Percentiles rank a stretch among this genome's conserved stretches.
Evolutionary conservation across 2,329 filamentous ascomycete genomes (phyloP).

Genomic region (Botrytis paeoniae): DNA sequence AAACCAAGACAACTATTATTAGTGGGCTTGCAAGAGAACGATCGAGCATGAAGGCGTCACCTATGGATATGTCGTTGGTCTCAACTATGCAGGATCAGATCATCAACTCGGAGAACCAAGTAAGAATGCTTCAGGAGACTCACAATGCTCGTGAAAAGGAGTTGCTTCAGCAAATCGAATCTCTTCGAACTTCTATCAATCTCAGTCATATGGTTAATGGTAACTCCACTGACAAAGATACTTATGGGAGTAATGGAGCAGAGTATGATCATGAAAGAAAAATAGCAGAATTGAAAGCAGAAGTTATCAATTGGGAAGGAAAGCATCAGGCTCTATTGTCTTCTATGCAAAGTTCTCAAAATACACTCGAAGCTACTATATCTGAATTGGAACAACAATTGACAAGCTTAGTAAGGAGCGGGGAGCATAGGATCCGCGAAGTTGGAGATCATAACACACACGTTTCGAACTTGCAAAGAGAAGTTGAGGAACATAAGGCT

Average conservation of each 20-base stretch:
- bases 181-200: slow-evolving; percentile 48
- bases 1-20: slow-evolving; percentile 93
- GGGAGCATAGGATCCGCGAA: slow-evolving; percentile 48
- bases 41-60: slow-evolving; percentile 78
- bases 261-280: slow-evolving; percentile 36
- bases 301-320: slow-evolving; percentile 70
- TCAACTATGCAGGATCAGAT: slow-evolving; percentile 85
- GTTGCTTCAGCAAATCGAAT: slow-evolving; percentile 67
- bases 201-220: slow-evolving; percentile 24
- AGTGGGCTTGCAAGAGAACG: slow-evolving; percentile 89
- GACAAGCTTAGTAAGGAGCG: slow-evolving; percentile 34
- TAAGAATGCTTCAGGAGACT: slow-evolving; percentile 68
- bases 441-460: slow-evolving; percentile 51
- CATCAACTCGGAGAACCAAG: slow-evolving; percentile 78
- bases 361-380: slow-evolving; percentile 69
- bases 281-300: slow-evolving; percentile 63
- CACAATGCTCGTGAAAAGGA: slow-evolving; percentile 74
- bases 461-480: slow-evolving; percentile 60
- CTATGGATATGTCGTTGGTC: slow-evolving; percentile 89
- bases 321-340: slow-evolving; percentile 72
- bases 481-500: slow-evolving; percentile 78
- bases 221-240: slow-evolving; percentile 18
- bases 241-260: slow-evolving; percentile 23
- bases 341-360: slow-evolving; percentile 69
- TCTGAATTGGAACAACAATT: slow-evolving; percentile 65